Evolutionary conservation across 257 asterid genomes (phyloP), one percentile per base, ranked within the genome.

Genomic region (Agastache rugosa): DNA sequence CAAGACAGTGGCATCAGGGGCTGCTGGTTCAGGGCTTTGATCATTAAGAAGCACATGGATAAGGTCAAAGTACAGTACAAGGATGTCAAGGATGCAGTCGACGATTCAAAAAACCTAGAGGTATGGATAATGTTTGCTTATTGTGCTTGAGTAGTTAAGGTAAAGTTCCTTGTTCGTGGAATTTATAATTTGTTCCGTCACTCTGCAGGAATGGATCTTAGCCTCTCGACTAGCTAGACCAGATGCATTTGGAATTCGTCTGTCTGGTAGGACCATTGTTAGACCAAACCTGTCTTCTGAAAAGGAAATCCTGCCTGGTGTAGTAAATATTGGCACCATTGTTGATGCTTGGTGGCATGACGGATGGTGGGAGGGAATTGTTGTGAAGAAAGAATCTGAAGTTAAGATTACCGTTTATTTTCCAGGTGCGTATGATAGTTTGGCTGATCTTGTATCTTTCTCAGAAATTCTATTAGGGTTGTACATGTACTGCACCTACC

Each of bases 331-430:
- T 62, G 97, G 97, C 60, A 78, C 82, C 27, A 45, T 83, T 29
- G 97, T 93, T 17, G 98, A 91, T 80, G 96, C 87, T 74, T 93
- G 92, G 96, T 85, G 87, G 89, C 86, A 91, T 63, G 96, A 87
- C 75, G 98, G 96, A 20, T 93, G 98, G 97, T 93, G 98, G 98
- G 96, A 93, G 83, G 98, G 97, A 45, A 82, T 93, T 50, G 86
- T 93, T 20, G 84, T 89, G 69, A 81, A 76, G 80, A 89, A 80
- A 78, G 88, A 85, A 71, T 75, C 83, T 19, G 77, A 80, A 10
- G 87, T 84, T 58, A 54, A 61, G 50, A 47, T 88, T 0, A 76
- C 11, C 25, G 86, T 93, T 56, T 83, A 91, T 78, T 87, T 93
- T 71, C 92, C 96, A 83, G 98, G 97, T 89, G 61, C 37, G 61